Percentiles rank a stretch among this genome's conserved stretches.
phyloP scores from a whole-genome alignment of 2,329 filamentous ascomycete species.

The Didymellaceae sp. region DNA sequence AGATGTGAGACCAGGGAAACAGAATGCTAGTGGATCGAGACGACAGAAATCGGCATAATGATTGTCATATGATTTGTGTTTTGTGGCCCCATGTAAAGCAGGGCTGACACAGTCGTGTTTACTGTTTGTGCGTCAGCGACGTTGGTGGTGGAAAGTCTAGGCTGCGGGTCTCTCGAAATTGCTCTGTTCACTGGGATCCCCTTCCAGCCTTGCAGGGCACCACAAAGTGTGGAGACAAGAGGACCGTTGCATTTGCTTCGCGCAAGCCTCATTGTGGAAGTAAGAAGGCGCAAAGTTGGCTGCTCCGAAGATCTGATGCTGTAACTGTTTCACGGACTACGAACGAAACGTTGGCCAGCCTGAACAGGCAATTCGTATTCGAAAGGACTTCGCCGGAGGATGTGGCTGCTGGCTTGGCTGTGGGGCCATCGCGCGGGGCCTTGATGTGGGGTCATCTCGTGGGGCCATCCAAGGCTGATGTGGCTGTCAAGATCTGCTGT shows the following conservation, averaged over 20 bases:
- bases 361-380: conserved; percentile 6
- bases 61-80: conserved; percentile 7
- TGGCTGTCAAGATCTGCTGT: conserved; percentile 5
- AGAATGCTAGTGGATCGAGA: neutral
- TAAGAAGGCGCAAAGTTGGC: neutral
- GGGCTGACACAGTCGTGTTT: conserved; percentile 11
- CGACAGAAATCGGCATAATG: conserved; percentile 7
- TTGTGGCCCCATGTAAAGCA: neutral
- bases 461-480: neutral
- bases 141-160: neutral
- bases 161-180: conserved; percentile 4
- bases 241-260: conserved; percentile 3
- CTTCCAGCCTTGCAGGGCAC: neutral
- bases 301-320: conserved; percentile 9
- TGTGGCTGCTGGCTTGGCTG: conserved; percentile 3
- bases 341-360: conserved; percentile 12
- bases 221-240: conserved; percentile 1
- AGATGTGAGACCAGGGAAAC: conserved; percentile 15
- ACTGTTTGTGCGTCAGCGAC: conserved; percentile 2
- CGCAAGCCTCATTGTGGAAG: neutral
- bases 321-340: conserved; percentile 12
- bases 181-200: neutral
- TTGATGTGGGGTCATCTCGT: neutral
- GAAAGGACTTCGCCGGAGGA: neutral
- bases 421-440: neutral